phyloP scores from a whole-genome alignment of 2,329 filamentous ascomycete species.

The Xylariaceae sp. region DNA sequence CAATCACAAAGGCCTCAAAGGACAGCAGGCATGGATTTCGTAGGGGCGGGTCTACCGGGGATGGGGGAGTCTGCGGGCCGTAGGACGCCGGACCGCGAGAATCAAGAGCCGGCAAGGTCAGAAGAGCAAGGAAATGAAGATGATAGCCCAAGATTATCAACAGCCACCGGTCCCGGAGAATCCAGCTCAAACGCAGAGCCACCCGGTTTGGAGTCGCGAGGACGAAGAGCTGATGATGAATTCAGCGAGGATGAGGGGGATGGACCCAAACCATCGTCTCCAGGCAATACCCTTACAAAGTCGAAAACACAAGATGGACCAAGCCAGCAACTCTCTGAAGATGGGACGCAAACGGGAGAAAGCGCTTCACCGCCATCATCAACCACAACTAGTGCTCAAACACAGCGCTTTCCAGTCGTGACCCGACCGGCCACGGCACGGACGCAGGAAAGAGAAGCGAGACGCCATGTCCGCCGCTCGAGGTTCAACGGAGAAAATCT shows the following conservation, averaged over 20 bases:
- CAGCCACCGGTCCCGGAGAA: conserved; percentile 17
- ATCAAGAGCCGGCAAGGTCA: conserved; percentile 19
- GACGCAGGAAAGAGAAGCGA: conserved; percentile 9
- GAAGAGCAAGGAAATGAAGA: conserved; percentile 17
- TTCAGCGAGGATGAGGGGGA: conserved; percentile 32
- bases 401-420: conserved; percentile 20
- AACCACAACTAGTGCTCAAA: conserved; percentile 4
- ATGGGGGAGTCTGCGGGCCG: conserved; percentile 17
- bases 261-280: conserved; percentile 42
- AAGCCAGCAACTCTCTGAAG: conserved; percentile 25
- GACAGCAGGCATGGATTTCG: conserved; percentile 23
- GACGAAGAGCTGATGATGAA: conserved; percentile 8
- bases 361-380: conserved; percentile 3
- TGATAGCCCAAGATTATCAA: conserved; percentile 15
- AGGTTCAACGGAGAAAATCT: conserved; percentile 41
- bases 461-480: conserved; percentile 19
- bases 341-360: conserved; percentile 5
- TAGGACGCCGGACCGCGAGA: conserved; percentile 18
- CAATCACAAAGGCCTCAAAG: conserved; percentile 4
- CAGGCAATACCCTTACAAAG: conserved; percentile 34
- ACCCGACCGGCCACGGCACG: conserved; percentile 25
- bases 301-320: conserved; percentile 34
- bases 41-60: conserved; percentile 21
- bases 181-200: conserved; percentile 20
- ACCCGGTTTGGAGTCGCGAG: conserved; percentile 12